These are phyloP conservation scores for Solanum peruvianum DNA, from an alignment of 257 asterid species.

Conservation along the genomic window DNA sequence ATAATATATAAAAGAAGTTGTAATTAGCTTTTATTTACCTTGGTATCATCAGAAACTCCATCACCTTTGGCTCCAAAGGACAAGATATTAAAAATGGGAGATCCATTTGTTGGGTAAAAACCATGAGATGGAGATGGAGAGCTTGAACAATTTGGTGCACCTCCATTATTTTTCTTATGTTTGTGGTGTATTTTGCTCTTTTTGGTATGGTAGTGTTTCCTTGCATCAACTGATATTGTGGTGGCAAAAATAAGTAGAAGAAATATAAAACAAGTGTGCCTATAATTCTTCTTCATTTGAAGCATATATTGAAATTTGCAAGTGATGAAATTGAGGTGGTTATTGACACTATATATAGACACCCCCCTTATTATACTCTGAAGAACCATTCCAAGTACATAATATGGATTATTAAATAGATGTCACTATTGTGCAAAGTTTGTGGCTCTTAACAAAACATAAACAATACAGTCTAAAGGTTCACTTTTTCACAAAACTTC, in stretches of 20 bases:
- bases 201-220: slow-evolving; percentile 18
- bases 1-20: background rate
- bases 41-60: slow-evolving; percentile 61
- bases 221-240: slow-evolving; percentile 21
- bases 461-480: background rate
- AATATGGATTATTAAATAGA: background rate
- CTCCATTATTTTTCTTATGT: slow-evolving; percentile 12
- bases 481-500: background rate
- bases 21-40: slow-evolving; percentile 15
- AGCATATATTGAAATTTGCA: background rate
- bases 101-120: background rate
- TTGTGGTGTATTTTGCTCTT: slow-evolving; percentile 22
- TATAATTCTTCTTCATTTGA: slow-evolving; percentile 26
- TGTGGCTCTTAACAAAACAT: background rate
- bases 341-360: slow-evolving; percentile 36
- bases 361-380: background rate
- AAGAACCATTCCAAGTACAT: background rate
- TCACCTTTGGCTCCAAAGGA: slow-evolving; percentile 69
- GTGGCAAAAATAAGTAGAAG: slow-evolving; percentile 16
- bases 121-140: background rate
- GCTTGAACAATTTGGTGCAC: background rate
- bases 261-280: slow-evolving; percentile 4
- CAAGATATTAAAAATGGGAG: slow-evolving; percentile 27
- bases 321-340: slow-evolving; percentile 6
- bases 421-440: background rate